Evolutionary conservation across 1,139 yeast genomes (phyloP), one percentile per base, ranked within the genome.

Genomic region (Yamadazyma atlantica): DNA sequence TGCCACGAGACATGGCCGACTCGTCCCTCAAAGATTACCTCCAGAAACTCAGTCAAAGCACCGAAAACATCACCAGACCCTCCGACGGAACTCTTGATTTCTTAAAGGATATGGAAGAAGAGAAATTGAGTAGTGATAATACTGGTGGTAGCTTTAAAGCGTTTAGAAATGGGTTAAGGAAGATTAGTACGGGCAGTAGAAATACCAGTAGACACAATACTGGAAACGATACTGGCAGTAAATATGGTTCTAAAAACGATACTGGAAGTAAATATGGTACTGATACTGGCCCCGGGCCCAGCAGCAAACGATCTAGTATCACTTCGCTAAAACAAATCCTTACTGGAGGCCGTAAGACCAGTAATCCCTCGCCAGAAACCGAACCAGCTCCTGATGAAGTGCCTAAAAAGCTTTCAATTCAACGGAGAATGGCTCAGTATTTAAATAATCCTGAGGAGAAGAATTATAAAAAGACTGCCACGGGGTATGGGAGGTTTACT

Each of bases 401-500:
- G 34, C 55, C 56, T 12, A 51, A 59, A 36, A 63, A 69, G 60
- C 48, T 64, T 8, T 75, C 83, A 0, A 79, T 86, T 38, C 94
- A 85, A 57, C 72, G 78, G 50, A 68, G 94, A 44, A 83, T 85
- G 54, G 83, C 82, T 40, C 71, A 73, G 46, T 66, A 84, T 29
- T 63, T 85, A 45, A 71, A 62, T 44, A 64, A 58, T 38, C 67
- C 68, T 15, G 72, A 75, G 2, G 72, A 77, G 4, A 64, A 74
- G 16, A 14, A n/a, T 16, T 28, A 35, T 12, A 55, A 67, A 15
- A 79, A 75, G 49, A 80, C 89, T 0, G 95, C 95, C 0, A 61
- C 65, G 12, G 95, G 95, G 0, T 86, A 86, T 54, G 95, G 95
- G 2, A 76, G 77, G 49, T 84, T 73, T 53, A 82, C 89, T 1